These are phyloP conservation scores for Przewalskia tangutica DNA, from an alignment of 257 asterid genomes.

Conservation along the genomic window DNA sequence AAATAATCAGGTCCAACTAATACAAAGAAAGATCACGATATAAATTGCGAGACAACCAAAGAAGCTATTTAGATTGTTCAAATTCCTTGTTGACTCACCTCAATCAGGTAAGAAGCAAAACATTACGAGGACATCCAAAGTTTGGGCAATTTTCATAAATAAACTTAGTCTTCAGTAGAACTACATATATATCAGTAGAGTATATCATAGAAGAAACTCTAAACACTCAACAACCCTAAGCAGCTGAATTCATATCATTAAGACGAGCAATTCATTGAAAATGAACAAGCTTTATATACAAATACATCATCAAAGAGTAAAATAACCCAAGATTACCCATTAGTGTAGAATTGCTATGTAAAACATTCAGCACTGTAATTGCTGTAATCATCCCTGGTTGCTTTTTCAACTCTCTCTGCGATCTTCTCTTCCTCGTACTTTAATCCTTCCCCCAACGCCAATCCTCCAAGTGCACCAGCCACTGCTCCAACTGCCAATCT, in stretches of 20 bases:
- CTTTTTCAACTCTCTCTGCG: slow-evolving; percentile 39
- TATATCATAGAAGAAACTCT: not conserved
- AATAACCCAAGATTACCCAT: not conserved
- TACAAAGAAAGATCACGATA: not conserved
- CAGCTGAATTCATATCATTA: not conserved
- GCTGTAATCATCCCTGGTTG: slow-evolving; percentile 46
- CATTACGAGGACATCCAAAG: not conserved
- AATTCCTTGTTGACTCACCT: too few species aligned
- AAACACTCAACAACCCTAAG: not conserved
- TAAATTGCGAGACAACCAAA: not conserved
- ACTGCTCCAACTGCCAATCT: slow-evolving; percentile 59
- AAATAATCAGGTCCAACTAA: not conserved
- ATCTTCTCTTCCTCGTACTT: slow-evolving; percentile 55
- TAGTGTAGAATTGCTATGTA: not conserved
- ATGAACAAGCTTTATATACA: not conserved
- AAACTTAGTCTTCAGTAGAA: not conserved
- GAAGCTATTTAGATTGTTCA: not conserved
- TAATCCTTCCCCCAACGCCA: slow-evolving; percentile 60
- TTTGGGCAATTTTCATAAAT: slow-evolving; percentile 22
- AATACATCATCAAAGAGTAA: not conserved
- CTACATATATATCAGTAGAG: not conserved
- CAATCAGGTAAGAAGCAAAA: not conserved
- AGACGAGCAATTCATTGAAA: not conserved
- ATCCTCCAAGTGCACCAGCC: slow-evolving; percentile 62
- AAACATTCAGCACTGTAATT: slow-evolving; percentile 44